A percentile compares a stretch with the other conserved stretches of the same genome.
phyloP scores from a whole-genome alignment of 805 yeast species.

The Zygoascus bituminiphila region DNA sequence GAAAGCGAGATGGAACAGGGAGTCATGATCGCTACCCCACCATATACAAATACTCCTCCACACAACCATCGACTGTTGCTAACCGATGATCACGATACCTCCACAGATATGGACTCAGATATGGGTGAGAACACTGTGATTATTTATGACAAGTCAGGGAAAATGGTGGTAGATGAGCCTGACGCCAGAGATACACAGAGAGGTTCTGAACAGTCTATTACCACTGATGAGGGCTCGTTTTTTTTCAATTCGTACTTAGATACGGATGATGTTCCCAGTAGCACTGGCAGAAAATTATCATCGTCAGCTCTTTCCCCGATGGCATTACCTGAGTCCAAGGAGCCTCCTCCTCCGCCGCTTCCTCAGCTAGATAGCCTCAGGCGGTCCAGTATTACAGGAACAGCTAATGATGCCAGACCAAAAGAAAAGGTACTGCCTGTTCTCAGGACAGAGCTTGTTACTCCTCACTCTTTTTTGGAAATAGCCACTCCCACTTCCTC shows the following conservation, averaged over 20 bases:
- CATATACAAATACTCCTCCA: background rate
- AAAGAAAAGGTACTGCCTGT: background rate
- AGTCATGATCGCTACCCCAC: too few relatives aligned
- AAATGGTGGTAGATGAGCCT: background rate
- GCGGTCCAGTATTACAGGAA: background rate
- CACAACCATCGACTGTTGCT: background rate
- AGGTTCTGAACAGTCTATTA: background rate
- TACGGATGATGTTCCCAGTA: background rate
- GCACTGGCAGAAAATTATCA: background rate
- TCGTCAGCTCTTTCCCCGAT: background rate
- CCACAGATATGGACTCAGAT: conserved; percentile 1
- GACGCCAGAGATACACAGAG: background rate
- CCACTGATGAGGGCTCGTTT: background rate
- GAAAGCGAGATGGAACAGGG: conserved; percentile 13
- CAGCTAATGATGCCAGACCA: background rate
- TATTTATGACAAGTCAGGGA: background rate
- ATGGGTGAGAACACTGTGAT: conserved; percentile 3
- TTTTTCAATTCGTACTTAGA: background rate
- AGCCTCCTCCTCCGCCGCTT: background rate
- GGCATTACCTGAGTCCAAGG: background rate
- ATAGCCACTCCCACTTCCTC: background rate
- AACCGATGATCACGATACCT: background rate
- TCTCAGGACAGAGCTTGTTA: background rate
- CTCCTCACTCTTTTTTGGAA: background rate
- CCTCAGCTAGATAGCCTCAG: background rate